Evolutionary conservation across 2,329 filamentous ascomycete species (phyloP).

Genomic region (Piedraia hortae): DNA sequence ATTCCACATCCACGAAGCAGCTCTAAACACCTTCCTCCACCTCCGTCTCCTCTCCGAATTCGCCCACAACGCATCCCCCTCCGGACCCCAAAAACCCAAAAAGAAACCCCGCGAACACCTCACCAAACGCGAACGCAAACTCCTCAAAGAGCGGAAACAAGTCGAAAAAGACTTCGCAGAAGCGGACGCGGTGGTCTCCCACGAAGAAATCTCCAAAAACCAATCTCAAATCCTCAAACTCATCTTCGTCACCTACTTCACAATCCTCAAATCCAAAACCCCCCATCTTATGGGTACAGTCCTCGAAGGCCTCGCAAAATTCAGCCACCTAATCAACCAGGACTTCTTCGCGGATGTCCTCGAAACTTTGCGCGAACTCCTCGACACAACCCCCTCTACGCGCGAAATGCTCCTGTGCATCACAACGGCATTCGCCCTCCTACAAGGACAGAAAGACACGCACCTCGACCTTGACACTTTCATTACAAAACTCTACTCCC

Average conservation of each 20-base stretch:
- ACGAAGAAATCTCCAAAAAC: slow-evolving; percentile 80
- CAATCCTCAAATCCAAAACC: slow-evolving; percentile 59
- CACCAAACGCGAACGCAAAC: slow-evolving; percentile 66
- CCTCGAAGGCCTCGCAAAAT: slow-evolving; percentile 76
- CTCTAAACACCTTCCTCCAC: slow-evolving; percentile 74
- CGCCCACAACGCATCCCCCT: slow-evolving; percentile 52
- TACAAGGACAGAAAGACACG: slow-evolving; percentile 70
- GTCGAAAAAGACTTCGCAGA: slow-evolving; percentile 83
- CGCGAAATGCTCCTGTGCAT: slow-evolving; percentile 81
- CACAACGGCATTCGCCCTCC: slow-evolving; percentile 84
- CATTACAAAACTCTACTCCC: slow-evolving; percentile 74
- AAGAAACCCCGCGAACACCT: slow-evolving; percentile 63
- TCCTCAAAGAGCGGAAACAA: slow-evolving; percentile 57
- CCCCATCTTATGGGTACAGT: slow-evolving; percentile 88
- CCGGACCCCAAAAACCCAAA: slow-evolving; percentile 35
- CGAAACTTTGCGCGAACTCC: slow-evolving; percentile 79
- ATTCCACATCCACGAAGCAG: slow-evolving; percentile 57
- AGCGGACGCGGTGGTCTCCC: slow-evolving; percentile 68
- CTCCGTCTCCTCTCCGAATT: slow-evolving; percentile 74
- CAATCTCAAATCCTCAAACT: slow-evolving; percentile 89
- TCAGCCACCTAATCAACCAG: slow-evolving; percentile 91
- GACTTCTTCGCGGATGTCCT: slow-evolving; percentile 94
- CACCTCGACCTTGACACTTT: slow-evolving; percentile 89
- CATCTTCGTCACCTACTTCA: slow-evolving; percentile 86
- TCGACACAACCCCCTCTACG: slow-evolving; percentile 43